Evolutionary conservation across 352 stramenopile species (phyloP).

Genomic region (Pythium dissimile): DNA sequence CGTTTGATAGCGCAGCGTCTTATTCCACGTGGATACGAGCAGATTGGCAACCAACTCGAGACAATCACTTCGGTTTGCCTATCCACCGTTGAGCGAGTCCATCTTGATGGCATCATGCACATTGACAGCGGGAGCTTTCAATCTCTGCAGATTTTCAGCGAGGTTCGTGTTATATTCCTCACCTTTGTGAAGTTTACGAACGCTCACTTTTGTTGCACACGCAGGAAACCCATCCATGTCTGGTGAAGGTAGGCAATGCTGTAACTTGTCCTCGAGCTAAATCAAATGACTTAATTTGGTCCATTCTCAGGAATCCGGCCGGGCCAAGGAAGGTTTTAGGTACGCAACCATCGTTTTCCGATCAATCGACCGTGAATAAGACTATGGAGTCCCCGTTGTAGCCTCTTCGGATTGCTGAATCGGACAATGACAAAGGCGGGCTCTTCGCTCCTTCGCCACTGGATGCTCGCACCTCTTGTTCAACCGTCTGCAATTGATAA

Average conservation of each 20-base stretch:
- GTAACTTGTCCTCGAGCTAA: background rate
- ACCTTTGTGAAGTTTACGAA: background rate
- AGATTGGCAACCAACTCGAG: conserved; percentile 86
- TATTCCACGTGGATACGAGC: background rate
- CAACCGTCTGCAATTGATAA: conserved; percentile 42
- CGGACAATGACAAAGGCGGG: conserved; percentile 73
- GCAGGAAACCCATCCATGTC: conserved; percentile 76
- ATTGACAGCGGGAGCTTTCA: conserved; percentile 67
- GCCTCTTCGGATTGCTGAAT: conserved; percentile 78
- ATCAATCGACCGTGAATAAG: background rate
- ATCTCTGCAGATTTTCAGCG: conserved; percentile 82
- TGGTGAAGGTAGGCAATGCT: conserved; percentile 52
- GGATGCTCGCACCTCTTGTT: conserved; percentile 77
- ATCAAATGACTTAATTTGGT: background rate
- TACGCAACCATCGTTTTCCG: conserved; percentile 13
- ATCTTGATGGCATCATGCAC: conserved; percentile 77
- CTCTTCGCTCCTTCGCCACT: conserved; percentile 52
- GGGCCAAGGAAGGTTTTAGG: conserved; percentile 85
- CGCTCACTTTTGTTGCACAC: background rate
- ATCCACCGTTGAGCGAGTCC: conserved; percentile 55
- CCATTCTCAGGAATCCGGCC: conserved; percentile 45
- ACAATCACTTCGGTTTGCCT: conserved; percentile 48
- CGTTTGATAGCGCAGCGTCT: background rate
- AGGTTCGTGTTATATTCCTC: conserved; percentile 37
- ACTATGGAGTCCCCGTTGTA: conserved; percentile 10